phyloP scores from a whole-genome alignment of 1,139 yeast genomes.

The Meyerozyma sp. region DNA sequence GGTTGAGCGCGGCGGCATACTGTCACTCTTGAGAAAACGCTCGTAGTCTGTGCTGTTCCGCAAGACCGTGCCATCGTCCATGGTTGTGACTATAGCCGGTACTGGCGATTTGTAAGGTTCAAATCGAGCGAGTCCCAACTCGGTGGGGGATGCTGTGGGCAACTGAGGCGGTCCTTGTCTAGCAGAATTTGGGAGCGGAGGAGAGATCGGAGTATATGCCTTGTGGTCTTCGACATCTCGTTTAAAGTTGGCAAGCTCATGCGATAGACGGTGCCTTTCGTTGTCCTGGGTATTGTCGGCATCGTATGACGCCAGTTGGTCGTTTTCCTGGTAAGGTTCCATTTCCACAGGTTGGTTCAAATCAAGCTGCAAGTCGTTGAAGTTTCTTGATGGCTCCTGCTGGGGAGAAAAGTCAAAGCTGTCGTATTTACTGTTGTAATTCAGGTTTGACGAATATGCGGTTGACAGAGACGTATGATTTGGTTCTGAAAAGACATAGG shows the following conservation, averaged over 20 bases:
- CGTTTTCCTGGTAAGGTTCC: not conserved
- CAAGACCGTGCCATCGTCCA: not conserved
- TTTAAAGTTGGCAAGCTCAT: constrained; percentile 27
- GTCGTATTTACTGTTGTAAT: not conserved
- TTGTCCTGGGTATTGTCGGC: constrained; percentile 6
- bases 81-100: constrained; percentile 1
- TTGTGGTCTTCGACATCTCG: constrained; percentile 24
- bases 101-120: constrained; percentile 6
- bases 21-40: constrained; percentile 17
- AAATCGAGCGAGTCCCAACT: constrained; percentile 7
- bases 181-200: constrained; percentile 5
- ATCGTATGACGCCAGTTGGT: not conserved
- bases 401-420: constrained; percentile 1
- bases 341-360: constrained; percentile 9
- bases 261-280: constrained; percentile 17
- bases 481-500: not conserved
- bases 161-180: constrained; percentile 5
- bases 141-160: constrained; percentile 10
- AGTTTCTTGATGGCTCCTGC: constrained; percentile 15
- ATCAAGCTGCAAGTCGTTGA: constrained; percentile 27
- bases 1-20: constrained; percentile 3
- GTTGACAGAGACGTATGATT: not conserved
- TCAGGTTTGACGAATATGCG: not conserved
- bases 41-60: constrained; percentile 20
- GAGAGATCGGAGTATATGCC: constrained; percentile 12